These are phyloP conservation scores for Nitzschia inconspicua DNA, from an alignment of 108 stramenopile genomes.

Conservation along the genomic window DNA sequence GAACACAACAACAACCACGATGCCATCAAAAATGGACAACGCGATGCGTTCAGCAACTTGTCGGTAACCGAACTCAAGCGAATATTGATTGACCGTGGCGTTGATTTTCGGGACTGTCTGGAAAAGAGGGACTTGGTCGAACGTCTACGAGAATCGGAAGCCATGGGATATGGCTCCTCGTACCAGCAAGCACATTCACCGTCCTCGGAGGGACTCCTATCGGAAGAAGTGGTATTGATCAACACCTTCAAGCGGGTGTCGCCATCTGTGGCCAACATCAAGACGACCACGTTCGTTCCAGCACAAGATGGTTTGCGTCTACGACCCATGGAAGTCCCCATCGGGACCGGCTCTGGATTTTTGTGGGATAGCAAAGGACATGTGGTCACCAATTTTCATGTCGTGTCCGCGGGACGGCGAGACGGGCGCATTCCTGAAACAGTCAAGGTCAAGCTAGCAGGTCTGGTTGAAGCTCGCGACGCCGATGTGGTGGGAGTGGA, in stretches of 20 bases:
- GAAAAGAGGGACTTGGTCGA: slow-evolving; percentile 69
- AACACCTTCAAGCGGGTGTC: slow-evolving; percentile 50
- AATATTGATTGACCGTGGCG: slow-evolving; percentile 55
- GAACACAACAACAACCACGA: neutral
- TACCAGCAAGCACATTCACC: too few relatives aligned
- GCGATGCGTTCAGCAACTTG: too few relatives aligned
- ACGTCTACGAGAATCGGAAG: slow-evolving; percentile 25
- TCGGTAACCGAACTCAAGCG: slow-evolving; percentile 71
- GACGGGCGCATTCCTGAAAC: slow-evolving; percentile 14
- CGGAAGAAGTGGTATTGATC: slow-evolving; percentile 49
- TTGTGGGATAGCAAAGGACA: slow-evolving; percentile 74
- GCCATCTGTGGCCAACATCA: slow-evolving; percentile 64
- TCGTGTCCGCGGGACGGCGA: slow-evolving; percentile 9
- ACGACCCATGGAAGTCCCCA: slow-evolving; percentile 42
- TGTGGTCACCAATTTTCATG: slow-evolving; percentile 83
- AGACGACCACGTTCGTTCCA: slow-evolving; percentile 21
- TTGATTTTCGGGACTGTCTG: slow-evolving; percentile 75
- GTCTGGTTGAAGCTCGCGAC: slow-evolving; percentile 42
- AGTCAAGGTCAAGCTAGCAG: slow-evolving; percentile 58
- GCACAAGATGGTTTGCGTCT: slow-evolving; percentile 13
- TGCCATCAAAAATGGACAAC: too few relatives aligned
- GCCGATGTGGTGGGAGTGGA: slow-evolving; percentile 60
- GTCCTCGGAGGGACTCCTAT: slow-evolving; percentile 1
- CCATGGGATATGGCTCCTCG: neutral
- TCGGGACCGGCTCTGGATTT: slow-evolving; percentile 65